phyloP scores from a whole-genome alignment of 495 filamentous ascomycete species.

The Hypoxylon cercidicola region DNA sequence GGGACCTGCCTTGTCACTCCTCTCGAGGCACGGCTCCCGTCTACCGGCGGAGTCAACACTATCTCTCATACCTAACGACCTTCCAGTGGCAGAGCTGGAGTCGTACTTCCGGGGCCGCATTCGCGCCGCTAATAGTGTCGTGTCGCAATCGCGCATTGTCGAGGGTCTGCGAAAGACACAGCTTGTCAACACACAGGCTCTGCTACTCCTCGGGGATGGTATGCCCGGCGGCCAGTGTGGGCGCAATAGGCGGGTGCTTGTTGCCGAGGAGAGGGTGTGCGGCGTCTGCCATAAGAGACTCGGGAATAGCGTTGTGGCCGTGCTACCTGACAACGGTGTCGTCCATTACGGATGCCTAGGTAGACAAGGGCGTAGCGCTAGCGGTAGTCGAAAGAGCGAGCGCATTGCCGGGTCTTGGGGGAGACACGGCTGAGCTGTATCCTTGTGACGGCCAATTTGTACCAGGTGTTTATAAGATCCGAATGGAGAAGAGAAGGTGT shows the following conservation, averaged over 20 bases:
- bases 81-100: constrained; percentile 82
- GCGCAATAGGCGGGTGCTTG: constrained; percentile 76
- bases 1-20: constrained; percentile 81
- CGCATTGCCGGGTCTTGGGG: constrained; percentile 43
- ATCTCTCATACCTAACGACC: constrained; percentile 80
- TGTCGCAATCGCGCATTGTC: constrained; percentile 82
- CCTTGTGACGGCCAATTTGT: background rate
- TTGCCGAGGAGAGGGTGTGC: constrained; percentile 88
- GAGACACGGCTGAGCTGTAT: constrained; percentile 26
- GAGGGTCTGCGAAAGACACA: constrained; percentile 77
- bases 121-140: constrained; percentile 80
- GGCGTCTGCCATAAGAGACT: constrained; percentile 92
- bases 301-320: constrained; percentile 83
- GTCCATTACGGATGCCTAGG: constrained; percentile 85
- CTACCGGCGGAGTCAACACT: constrained; percentile 88
- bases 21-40: constrained; percentile 90
- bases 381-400: constrained; percentile 32
- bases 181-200: constrained; percentile 75
- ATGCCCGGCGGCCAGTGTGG: constrained; percentile 63
- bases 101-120: constrained; percentile 93
- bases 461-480: constrained; percentile 21
- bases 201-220: constrained; percentile 74
- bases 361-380: constrained; percentile 39
- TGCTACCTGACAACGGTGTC: constrained; percentile 67
- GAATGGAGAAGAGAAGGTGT: background rate